phyloP scores from a whole-genome alignment of 192 early-diverging fungal species.

The Coemansia sp. region DNA sequence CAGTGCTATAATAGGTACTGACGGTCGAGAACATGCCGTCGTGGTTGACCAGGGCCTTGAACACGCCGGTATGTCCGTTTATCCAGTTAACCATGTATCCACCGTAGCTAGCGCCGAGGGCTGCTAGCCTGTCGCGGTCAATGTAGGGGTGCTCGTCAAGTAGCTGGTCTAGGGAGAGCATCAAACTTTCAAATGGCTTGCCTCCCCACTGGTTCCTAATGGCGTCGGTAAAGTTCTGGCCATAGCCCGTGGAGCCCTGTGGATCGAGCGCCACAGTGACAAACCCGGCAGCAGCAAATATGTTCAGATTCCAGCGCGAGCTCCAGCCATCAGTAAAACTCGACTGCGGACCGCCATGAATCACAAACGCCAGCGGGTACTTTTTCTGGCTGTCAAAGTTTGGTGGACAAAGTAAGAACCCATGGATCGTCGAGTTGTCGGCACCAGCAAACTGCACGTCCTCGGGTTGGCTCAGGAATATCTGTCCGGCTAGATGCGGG shows the following conservation, averaged over 20 bases:
- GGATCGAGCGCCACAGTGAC: conserved; percentile 70
- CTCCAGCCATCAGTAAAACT: conserved; percentile 49
- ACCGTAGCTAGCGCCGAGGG: conserved; percentile 73
- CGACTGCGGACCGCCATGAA: conserved; percentile 82
- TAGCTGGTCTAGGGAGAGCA: conserved; percentile 62
- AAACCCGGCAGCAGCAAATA: conserved; percentile 69
- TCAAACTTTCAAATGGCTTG: conserved; percentile 67
- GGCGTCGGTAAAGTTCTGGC: conserved; percentile 70
- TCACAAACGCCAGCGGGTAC: conserved; percentile 76
- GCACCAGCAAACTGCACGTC: conserved; percentile 67
- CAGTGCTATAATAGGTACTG: conserved; percentile 64
- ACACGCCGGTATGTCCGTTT: conserved; percentile 73
- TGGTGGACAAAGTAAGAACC: conserved; percentile 41
- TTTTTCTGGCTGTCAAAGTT: conserved; percentile 51
- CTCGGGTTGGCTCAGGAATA: conserved; percentile 54
- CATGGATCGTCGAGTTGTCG: conserved; percentile 45
- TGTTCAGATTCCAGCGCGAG: conserved; percentile 73
- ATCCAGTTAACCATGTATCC: conserved; percentile 88
- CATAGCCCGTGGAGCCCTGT: conserved; percentile 79
- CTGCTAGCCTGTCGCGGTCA: conserved; percentile 58
- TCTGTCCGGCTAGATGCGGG: conserved; percentile 19
- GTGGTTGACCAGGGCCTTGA: conserved; percentile 71
- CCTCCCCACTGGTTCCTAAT: conserved; percentile 77
- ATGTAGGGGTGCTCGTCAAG: conserved; percentile 49
- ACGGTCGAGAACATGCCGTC: conserved; percentile 73